phyloP scores from a whole-genome alignment of 768 basidiomycete genomes.

The Gloeostereum incarnatum region DNA sequence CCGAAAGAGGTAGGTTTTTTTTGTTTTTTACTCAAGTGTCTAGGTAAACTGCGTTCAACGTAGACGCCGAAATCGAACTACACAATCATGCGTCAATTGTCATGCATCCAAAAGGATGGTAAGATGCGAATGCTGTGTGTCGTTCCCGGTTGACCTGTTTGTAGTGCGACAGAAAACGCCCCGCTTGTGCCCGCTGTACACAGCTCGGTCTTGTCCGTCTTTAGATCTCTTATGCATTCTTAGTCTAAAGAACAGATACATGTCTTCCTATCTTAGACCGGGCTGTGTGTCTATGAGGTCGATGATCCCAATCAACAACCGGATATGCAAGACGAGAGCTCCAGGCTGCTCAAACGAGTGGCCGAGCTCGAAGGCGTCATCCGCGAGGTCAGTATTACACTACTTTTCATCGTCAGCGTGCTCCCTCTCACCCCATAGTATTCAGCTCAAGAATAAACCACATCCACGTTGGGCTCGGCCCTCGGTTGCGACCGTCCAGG shows the following conservation, averaged over 20 bases:
- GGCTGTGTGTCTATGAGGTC: conserved; percentile 77
- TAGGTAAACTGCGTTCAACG: no score
- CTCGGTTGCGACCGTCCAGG: no score
- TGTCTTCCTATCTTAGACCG: conserved; percentile 39
- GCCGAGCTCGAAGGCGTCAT: conserved; percentile 81
- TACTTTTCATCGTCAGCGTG: not conserved
- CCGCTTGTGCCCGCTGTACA: conserved; percentile 39
- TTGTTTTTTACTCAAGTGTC: no score
- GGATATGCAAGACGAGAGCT: conserved; percentile 49
- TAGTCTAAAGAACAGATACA: no score
- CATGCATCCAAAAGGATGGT: conserved; percentile 73
- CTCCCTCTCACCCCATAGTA: not conserved
- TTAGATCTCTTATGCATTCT: not conserved
- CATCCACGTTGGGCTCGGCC: conserved; percentile 62
- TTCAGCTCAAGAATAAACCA: conserved; percentile 63
- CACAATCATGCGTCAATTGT: conserved; percentile 66
- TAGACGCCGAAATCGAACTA: conserved; percentile 61
- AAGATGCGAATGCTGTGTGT: conserved; percentile 9
- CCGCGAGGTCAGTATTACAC: conserved; percentile 47
- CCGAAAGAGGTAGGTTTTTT: no score
- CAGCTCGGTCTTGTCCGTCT: conserved; percentile 37
- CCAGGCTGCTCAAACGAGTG: conserved; percentile 61
- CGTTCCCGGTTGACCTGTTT: not conserved
- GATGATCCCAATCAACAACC: conserved; percentile 60
- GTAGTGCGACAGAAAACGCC: conserved; percentile 40